Percentiles rank a stretch among this genome's conserved stretches.
phyloP scores from a whole-genome alignment of 1,284 basidiomycete species.

The Sporisorium exsertum region DNA sequence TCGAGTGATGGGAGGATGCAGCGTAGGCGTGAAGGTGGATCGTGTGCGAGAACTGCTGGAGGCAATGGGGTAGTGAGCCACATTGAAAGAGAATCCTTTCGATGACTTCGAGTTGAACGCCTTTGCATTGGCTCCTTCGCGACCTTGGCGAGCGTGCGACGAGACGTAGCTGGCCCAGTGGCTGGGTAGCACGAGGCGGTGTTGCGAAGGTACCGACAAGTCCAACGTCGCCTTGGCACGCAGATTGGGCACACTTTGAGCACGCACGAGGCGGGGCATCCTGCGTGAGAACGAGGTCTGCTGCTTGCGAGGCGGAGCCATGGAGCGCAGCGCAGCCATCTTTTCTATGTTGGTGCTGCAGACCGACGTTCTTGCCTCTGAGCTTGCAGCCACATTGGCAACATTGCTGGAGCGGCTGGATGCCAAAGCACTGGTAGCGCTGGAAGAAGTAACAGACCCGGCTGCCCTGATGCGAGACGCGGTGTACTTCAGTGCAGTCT shows the following conservation, averaged over 20 bases:
- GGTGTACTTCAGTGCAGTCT: neutral
- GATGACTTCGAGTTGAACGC: slow-evolving; percentile 8
- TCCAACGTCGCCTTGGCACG: slow-evolving; percentile 49
- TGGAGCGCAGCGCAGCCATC: slow-evolving; percentile 8
- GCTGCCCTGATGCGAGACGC: neutral
- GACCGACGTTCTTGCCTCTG: neutral
- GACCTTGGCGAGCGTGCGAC: slow-evolving; percentile 21
- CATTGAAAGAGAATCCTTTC: slow-evolving; percentile 22
- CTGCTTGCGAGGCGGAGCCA: slow-evolving; percentile 25
- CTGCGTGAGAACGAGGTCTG: slow-evolving; percentile 14
- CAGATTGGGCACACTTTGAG: slow-evolving; percentile 52
- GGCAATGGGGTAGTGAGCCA: slow-evolving; percentile 16
- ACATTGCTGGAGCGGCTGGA: slow-evolving; percentile 6
- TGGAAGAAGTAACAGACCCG: neutral
- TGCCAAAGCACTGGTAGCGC: slow-evolving; percentile 1
- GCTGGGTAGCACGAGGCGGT: slow-evolving; percentile 44
- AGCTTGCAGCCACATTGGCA: neutral
- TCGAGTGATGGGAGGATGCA: slow-evolving; percentile 82
- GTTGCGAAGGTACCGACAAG: slow-evolving; percentile 27
- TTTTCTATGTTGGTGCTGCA: neutral
- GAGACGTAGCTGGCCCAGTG: slow-evolving; percentile 41
- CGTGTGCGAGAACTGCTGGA: slow-evolving; percentile 32
- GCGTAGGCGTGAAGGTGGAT: slow-evolving; percentile 72
- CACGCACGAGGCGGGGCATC: slow-evolving; percentile 35
- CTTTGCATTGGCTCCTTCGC: slow-evolving; percentile 14